Percentiles rank a stretch among this genome's conserved stretches.
Conservation (phyloP, 2,329 filamentous ascomycete genomes). For the Triangularia setosa region DNA sequence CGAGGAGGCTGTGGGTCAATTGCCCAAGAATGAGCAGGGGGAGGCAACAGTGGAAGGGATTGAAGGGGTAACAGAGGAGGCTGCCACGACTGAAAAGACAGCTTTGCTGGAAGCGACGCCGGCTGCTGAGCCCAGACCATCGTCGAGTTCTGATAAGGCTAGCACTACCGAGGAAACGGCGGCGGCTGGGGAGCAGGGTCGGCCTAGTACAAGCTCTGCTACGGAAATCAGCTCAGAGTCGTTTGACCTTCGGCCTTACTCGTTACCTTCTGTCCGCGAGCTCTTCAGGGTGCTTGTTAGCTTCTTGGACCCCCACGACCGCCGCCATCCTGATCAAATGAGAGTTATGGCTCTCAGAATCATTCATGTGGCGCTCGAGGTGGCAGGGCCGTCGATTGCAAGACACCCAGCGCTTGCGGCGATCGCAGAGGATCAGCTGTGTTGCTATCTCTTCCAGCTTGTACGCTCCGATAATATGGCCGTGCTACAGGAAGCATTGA, state of each 20-base stretch:
- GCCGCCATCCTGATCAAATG: slow-evolving; percentile 89
- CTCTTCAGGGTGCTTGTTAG: slow-evolving; percentile 92
- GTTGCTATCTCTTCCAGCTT: slow-evolving; percentile 91
- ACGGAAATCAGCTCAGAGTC: slow-evolving; percentile 37
- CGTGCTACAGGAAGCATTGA: slow-evolving; percentile 85
- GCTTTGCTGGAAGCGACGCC: background rate
- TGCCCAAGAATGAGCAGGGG: background rate
- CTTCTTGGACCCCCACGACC: slow-evolving; percentile 88
- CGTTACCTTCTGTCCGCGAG: slow-evolving; percentile 88
- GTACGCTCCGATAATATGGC: slow-evolving; percentile 95
- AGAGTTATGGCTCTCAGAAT: slow-evolving; percentile 96
- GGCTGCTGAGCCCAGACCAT: slow-evolving; percentile 29
- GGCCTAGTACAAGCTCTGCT: slow-evolving; percentile 27
- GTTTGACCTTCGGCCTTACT: slow-evolving; percentile 77
- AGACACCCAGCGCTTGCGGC: slow-evolving; percentile 83
- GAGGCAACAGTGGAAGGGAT: background rate
- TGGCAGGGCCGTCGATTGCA: slow-evolving; percentile 91
- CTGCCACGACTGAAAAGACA: slow-evolving; percentile 13
- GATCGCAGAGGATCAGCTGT: slow-evolving; percentile 88
- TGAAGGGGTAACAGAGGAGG: background rate
- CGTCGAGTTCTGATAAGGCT: slow-evolving; percentile 41
- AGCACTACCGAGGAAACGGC: slow-evolving; percentile 28
- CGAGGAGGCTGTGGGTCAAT: background rate
- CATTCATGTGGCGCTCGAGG: slow-evolving; percentile 93
- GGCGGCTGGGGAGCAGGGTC: slow-evolving; percentile 22